A percentile compares a stretch with the other conserved stretches of the same genome.
phyloP scores from a whole-genome alignment of 2,329 filamentous ascomycete genomes.

The Talaromyces sp. region DNA sequence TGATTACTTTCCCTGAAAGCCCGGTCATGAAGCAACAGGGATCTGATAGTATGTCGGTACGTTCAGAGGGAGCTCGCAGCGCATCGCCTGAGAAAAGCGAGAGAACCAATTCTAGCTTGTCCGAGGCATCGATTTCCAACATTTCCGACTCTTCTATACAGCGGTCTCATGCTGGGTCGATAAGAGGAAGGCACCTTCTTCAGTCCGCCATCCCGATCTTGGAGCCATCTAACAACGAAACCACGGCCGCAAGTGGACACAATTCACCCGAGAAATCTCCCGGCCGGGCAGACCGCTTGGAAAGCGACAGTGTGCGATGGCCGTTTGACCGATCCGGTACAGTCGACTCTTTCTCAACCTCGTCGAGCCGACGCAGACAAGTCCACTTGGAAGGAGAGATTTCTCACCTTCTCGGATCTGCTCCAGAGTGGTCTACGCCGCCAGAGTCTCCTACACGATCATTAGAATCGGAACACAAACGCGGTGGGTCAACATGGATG shows the following conservation, averaged over 20 bases:
- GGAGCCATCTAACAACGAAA: constrained; percentile 15
- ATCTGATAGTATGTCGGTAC: constrained; percentile 10
- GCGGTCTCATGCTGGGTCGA: constrained; percentile 21
- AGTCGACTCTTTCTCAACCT: constrained; percentile 48
- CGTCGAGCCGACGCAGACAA: constrained; percentile 44
- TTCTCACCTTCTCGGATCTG: constrained; percentile 40
- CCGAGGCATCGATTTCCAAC: constrained; percentile 47
- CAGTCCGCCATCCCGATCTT: constrained; percentile 17
- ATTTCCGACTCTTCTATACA: constrained; percentile 25
- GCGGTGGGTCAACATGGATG: constrained; percentile 55
- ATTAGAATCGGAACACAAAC: constrained; percentile 6
- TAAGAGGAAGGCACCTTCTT: constrained; percentile 28
- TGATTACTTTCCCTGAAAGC: constrained; percentile 14
- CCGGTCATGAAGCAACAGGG: constrained; percentile 1
- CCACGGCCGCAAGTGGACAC: constrained; percentile 19
- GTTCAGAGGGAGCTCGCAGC: constrained; percentile 26
- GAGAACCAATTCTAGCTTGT: constrained; percentile 52
- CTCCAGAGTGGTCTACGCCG: constrained; percentile 22
- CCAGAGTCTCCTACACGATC: constrained; percentile 17
- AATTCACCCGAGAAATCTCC: constrained; percentile 23
- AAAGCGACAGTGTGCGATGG: constrained; percentile 21
- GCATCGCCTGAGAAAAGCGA: constrained; percentile 49
- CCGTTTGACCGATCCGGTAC: constrained; percentile 35
- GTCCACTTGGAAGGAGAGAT: constrained; percentile 49
- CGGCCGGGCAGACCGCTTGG: constrained; percentile 14